Evolutionary conservation across 495 filamentous ascomycete genomes (phyloP).

Genomic region (Astrocystis sublimbata): DNA sequence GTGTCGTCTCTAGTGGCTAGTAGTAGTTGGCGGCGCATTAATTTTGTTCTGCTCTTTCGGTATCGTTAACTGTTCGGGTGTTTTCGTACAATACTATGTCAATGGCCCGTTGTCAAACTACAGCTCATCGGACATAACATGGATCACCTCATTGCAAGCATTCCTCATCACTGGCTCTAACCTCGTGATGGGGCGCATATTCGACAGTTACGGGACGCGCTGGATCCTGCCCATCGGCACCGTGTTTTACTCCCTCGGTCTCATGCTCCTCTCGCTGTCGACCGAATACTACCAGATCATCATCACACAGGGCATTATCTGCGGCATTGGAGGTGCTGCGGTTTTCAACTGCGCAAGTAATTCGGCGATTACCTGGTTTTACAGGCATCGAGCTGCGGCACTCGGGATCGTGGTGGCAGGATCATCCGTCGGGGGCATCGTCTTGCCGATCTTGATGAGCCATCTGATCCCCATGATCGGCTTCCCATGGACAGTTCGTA

Average conservation of each 20-base stretch:
- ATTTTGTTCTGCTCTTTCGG: constrained; percentile 66
- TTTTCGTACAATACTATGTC: constrained; percentile 60
- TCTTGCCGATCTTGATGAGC: constrained; percentile 71
- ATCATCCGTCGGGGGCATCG: constrained; percentile 65
- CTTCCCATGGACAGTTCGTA: constrained; percentile 74
- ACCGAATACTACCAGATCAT: constrained; percentile 67
- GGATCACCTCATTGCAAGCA: constrained; percentile 56
- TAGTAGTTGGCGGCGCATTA: constrained; percentile 64
- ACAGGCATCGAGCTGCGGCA: constrained; percentile 62
- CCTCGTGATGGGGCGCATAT: constrained; percentile 60
- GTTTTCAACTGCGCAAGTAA: constrained; percentile 66
- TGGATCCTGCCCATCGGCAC: constrained; percentile 61
- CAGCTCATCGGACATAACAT: constrained; percentile 52
- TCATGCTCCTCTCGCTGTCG: constrained; percentile 71
- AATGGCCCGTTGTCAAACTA: constrained; percentile 49
- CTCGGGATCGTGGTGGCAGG: constrained; percentile 69
- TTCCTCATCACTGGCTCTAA: constrained; percentile 44
- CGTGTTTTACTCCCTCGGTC: constrained; percentile 64
- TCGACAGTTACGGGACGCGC: constrained; percentile 68
- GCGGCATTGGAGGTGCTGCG: constrained; percentile 56
- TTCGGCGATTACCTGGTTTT: constrained; percentile 68
- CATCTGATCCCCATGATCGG: constrained; percentile 63
- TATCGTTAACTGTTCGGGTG: constrained; percentile 65
- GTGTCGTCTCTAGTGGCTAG: constrained; percentile 54
- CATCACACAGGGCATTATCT: constrained; percentile 58